phyloP scores from a whole-genome alignment of 371 early-diverging fungal genomes.

The Lichtheimia ornata region DNA sequence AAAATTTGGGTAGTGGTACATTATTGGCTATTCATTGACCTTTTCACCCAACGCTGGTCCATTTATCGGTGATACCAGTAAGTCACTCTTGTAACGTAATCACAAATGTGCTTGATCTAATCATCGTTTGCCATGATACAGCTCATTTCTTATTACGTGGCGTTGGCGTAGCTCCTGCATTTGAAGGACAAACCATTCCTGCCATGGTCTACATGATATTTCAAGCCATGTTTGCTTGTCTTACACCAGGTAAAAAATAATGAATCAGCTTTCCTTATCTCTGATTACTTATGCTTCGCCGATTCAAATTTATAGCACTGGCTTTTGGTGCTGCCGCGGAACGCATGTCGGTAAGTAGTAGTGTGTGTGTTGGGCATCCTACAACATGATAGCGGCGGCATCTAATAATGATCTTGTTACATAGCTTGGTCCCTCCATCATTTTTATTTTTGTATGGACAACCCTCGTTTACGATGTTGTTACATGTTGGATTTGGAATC shows the following conservation, averaged over 20 bases:
- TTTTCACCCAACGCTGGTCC: slow-evolving; percentile 69
- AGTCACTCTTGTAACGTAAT: slow-evolving; percentile 14
- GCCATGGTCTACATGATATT: slow-evolving; percentile 63
- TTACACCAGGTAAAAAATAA: slow-evolving; percentile 44
- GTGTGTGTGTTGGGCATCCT: neutral
- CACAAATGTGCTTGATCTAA: neutral
- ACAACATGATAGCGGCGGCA: neutral
- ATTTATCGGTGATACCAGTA: slow-evolving; percentile 80
- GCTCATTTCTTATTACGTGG: slow-evolving; percentile 45
- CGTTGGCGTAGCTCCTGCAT: slow-evolving; percentile 44
- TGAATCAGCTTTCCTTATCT: neutral
- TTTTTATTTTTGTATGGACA: slow-evolving; percentile 85
- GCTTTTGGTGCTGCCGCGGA: slow-evolving; percentile 86
- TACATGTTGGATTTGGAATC: slow-evolving; percentile 87
- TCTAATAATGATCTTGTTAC: neutral
- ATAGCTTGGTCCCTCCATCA: slow-evolving; percentile 71
- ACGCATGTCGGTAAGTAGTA: slow-evolving; percentile 61
- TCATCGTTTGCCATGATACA: slow-evolving; percentile 4
- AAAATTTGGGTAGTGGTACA: slow-evolving; percentile 63
- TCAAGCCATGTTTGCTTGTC: slow-evolving; percentile 76
- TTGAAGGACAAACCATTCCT: slow-evolving; percentile 58
- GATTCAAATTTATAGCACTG: slow-evolving; percentile 47
- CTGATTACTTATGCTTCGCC: neutral
- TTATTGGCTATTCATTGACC: slow-evolving; percentile 83
- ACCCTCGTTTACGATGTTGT: slow-evolving; percentile 78